Evolutionary conservation across 352 stramenopile genomes (phyloP), one percentile per base, ranked within the genome.

Genomic region (Phytopythium mirpurense): DNA sequence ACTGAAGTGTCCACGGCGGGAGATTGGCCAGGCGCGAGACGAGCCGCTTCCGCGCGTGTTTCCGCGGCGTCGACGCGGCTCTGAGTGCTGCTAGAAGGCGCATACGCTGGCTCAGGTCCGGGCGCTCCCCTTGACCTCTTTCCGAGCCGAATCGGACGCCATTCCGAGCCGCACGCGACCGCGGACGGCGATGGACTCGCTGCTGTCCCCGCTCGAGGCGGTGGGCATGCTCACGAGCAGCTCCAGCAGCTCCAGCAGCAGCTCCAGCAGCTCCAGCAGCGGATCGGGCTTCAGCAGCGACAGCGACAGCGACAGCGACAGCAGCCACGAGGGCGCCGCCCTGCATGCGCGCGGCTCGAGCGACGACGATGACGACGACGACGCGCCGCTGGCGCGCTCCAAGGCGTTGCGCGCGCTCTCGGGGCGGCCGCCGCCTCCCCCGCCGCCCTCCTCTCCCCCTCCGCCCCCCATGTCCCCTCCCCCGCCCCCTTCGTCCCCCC

Each of bases 181-280:
- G 8, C 12, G 24, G 48, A 34, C 38, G 24, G 45, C 49, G 34
- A 67, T 70, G 65, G 59, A 68, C 51, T 55, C 60, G 60, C 54
- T 63, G 46, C 35, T 66, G 36, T 37, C 54, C 40, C 52, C 73
- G 70, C 57, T 70, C 51, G 56, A 67, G 61, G 56, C 77, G 58
- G 27, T 58, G 38, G 27, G 32, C 23, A 68, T 62, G 29, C 51
- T 52, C 51, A 67, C 55, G 7, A 57, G 42, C 40, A 70, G 68
- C 63, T 65, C 67, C 29, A 70, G 62, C 48, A 63, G 64, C 35
- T 72, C 62, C 54, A 84, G 64, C 53, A 70, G 68, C 41, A 62
- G 29, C 27, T 42, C 31, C 23, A 52, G 48, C 46, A 72, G 68
- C n/a, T n/a, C n/a, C 52, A 70, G 58, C 57, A 66, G 60, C 51